phyloP scores from a whole-genome alignment of 73 alveolate species.

The Stentor coeruleus region DNA sequence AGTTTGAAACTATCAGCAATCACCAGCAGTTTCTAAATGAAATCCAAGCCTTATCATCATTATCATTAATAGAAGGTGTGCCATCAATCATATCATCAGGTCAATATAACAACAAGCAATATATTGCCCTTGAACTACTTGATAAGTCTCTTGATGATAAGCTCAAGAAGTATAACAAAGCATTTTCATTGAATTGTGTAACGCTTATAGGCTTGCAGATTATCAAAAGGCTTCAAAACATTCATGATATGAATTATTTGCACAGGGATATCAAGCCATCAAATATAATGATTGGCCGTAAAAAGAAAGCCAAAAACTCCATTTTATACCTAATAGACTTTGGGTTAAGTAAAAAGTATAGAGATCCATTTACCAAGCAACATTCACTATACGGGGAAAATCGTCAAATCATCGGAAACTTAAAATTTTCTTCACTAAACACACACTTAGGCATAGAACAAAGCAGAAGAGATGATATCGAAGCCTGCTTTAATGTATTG shows the following conservation, averaged over 20 bases:
- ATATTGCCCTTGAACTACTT: slow-evolving; percentile 74
- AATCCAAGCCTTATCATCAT: slow-evolving; percentile 41
- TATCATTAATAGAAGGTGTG: slow-evolving; percentile 58
- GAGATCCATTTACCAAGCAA: not conserved
- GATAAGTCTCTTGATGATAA: slow-evolving; percentile 63
- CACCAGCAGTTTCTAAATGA: slow-evolving; percentile 37
- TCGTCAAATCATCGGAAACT: not conserved
- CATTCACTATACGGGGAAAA: not conserved
- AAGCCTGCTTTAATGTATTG: not conserved
- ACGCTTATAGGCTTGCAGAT: slow-evolving; percentile 21
- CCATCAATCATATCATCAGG: slow-evolving; percentile 73
- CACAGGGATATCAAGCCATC: slow-evolving; percentile 37
- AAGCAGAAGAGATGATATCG: slow-evolving; percentile 15
- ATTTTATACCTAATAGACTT: slow-evolving; percentile 10
- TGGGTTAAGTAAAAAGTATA: not conserved
- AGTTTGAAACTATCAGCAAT: too few species aligned
- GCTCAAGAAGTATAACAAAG: too few species aligned
- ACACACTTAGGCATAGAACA: not conserved
- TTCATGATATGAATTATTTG: slow-evolving; percentile 35
- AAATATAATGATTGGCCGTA: slow-evolving; percentile 19
- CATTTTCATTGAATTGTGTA: too few species aligned
- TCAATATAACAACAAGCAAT: slow-evolving; percentile 62
- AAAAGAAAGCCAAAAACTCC: not conserved
- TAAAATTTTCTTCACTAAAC: not conserved
- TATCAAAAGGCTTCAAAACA: slow-evolving; percentile 32